These are phyloP conservation scores for Dryas alaskensis DNA, from an alignment of 306 rosid genomes.

Conservation along the genomic window DNA sequence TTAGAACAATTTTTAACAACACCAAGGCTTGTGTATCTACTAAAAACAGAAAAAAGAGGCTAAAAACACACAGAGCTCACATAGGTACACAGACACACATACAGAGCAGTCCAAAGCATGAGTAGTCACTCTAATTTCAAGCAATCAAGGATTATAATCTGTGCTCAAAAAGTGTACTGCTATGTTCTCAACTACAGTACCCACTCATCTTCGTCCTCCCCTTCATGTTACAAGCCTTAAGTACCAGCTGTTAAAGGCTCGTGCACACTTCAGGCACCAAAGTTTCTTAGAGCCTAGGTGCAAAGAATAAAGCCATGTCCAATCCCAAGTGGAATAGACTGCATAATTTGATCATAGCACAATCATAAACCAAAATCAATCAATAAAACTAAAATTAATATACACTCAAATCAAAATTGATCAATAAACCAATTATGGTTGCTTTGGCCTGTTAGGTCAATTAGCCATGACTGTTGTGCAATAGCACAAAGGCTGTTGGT, in stretches of 20 bases:
- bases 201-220: background rate
- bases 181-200: background rate
- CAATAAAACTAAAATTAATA: background rate
- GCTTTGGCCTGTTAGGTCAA: background rate
- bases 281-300: background rate
- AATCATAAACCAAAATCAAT: too few species aligned
- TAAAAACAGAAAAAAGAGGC: too few species aligned
- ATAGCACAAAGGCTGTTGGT: background rate
- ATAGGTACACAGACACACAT: slow-evolving; percentile 10
- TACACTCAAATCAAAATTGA: background rate
- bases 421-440: background rate
- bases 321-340: background rate
- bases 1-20: background rate
- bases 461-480: background rate
- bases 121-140: too few species aligned
- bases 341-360: background rate
- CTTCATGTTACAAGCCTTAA: slow-evolving; percentile 2
- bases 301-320: background rate
- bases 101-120: background rate
- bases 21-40: background rate
- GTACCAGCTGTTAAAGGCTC: background rate
- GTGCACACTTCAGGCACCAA: background rate
- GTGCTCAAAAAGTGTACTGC: background rate
- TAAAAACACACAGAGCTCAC: background rate
- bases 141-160: background rate